Evolutionary conservation across 139 green algal genomes (phyloP).

Genomic region (Chlorella vulgaris): DNA sequence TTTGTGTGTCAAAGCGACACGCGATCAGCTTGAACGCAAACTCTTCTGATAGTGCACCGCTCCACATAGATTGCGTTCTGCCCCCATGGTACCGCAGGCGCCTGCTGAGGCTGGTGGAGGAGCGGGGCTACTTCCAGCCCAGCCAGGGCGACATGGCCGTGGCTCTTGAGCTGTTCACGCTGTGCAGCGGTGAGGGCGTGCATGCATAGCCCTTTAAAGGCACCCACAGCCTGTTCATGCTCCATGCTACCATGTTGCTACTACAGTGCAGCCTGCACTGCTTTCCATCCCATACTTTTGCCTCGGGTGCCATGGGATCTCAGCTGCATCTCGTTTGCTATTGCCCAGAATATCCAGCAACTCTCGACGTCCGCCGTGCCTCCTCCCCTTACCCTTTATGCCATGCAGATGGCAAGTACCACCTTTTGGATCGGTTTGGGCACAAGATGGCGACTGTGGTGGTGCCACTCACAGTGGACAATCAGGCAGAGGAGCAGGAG

Average conservation of each 20-base stretch:
- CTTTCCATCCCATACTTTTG: no score
- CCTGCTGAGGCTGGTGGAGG: constrained; percentile 37
- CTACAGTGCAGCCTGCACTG: no score
- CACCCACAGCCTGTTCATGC: no score
- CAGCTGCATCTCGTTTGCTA: no score
- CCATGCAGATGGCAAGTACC: constrained; percentile 58
- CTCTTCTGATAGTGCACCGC: background rate
- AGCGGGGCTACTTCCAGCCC: constrained; percentile 34
- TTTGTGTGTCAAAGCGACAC: background rate
- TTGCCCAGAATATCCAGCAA: no score
- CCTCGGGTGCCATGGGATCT: no score
- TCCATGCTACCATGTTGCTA: no score
- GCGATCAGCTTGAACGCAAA: background rate
- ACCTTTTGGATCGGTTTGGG: constrained; percentile 63
- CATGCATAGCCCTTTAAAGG: no score
- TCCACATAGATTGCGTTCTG: background rate
- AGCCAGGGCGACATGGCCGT: constrained; percentile 45
- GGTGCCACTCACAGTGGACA: constrained; percentile 33
- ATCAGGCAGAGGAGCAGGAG: background rate
- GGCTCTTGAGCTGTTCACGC: constrained; percentile 55
- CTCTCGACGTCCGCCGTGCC: background rate
- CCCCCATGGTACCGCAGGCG: constrained; percentile 11
- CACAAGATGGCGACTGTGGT: constrained; percentile 44
- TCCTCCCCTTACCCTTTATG: background rate
- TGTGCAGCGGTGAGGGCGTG: constrained; percentile 37